Base-by-base conservation (phyloP, 2,329 filamentous ascomycete species). In the Talaromyces islandicus region DNA sequence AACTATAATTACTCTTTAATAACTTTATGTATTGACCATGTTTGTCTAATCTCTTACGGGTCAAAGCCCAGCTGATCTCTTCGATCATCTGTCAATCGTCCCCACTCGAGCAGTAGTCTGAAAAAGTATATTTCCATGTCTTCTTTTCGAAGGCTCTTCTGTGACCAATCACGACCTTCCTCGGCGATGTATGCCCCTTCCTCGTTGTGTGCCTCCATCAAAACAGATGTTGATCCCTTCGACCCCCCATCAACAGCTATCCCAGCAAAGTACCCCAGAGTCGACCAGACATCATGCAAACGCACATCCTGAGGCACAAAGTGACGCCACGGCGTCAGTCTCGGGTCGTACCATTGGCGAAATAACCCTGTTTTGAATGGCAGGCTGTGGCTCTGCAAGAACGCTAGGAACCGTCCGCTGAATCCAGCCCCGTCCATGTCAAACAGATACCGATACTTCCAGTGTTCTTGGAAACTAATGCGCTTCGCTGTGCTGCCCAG, bases 111-210 rank as follows among this genome's bases (percentile, higher is more conserved):
- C 66, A 94, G 74, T 62, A 94, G 71, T 53, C 90, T 78, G 69
- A 92, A 94, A 67, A 93, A 80, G 68, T 94, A 94, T 10, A 91
- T 82, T 72, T 92, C 88, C 84, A 89, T 90, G 68, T 94, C 91
- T 70, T 88, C 87, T 67, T 83, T 84, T 61, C 87, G 78, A 19
- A 92, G 66, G 12, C 84, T 87, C 69, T 80, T 79, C 7, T 77
- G 75, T 2, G 85, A 85, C 89, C 89, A 91, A 60, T 81, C 80
- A 56, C 80, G 78, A 1, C 89, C 88, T 63, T 86, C 76, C 59
- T 85, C 80, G 4, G 88, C 85, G 66, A 92, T 90, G 80, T 83
- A 85, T 69, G 80, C 75, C 9, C 80, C 87, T 63, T 89, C 85
- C 11, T 78, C 72, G 54, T 73, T 68, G 61, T 83, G 80, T 4